Conservation (phyloP, 768 basidiomycete species). For the Tulasnella sp. region DNA sequence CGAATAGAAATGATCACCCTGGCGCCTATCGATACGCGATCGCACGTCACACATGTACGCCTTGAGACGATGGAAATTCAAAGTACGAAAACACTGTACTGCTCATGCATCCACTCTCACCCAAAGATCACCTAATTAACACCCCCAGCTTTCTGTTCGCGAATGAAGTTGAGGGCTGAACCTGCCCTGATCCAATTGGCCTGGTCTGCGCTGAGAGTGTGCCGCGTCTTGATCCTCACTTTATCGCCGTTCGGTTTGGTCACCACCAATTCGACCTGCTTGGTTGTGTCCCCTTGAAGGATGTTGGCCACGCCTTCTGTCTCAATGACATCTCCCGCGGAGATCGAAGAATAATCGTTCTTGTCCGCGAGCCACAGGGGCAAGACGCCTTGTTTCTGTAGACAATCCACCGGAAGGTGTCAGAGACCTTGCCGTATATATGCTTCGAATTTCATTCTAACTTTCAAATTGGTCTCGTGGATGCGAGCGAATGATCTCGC, state of each 20-base stretch:
- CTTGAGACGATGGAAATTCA: no score
- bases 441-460: constrained; percentile 26
- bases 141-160: constrained; percentile 24
- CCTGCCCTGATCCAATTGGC: constrained; percentile 83
- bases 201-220: constrained; percentile 87
- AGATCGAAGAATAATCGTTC: constrained; percentile 73
- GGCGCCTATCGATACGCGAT: no score
- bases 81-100: no score
- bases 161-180: constrained; percentile 83
- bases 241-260: constrained; percentile 50
- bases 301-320: constrained; percentile 74
- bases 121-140: no score
- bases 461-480: constrained; percentile 95
- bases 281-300: constrained; percentile 36
- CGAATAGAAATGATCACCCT: no score
- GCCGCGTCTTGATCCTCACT: constrained; percentile 63
- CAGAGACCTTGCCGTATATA: background rate
- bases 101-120: no score
- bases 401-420: constrained; percentile 10
- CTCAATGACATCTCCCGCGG: constrained; percentile 68
- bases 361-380: constrained; percentile 92
- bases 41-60: no score
- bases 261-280: constrained; percentile 43
- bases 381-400: constrained; percentile 91
- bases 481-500: constrained; percentile 95